Evolutionary conservation across 768 basidiomycete genomes (phyloP).

Genomic region (Saitozyma sp.): DNA sequence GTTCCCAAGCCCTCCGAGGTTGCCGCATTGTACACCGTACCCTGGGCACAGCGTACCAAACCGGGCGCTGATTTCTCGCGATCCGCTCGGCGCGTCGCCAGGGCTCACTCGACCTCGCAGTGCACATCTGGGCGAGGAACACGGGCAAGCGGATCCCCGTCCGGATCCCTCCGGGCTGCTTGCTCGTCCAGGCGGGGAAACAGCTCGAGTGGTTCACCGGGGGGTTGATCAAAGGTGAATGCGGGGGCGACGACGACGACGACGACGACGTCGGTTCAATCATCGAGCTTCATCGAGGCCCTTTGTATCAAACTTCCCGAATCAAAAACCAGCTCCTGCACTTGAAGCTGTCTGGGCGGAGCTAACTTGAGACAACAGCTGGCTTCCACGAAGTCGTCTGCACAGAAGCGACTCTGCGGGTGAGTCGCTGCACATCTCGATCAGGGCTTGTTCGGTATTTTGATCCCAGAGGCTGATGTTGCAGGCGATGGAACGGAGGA

Average conservation of each 20-base stretch:
- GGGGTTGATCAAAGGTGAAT: constrained; percentile 66
- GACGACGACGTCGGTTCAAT: no score
- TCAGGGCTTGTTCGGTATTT: no score
- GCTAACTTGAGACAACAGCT: constrained; percentile 54
- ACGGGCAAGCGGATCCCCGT: constrained; percentile 86
- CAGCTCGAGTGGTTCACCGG: constrained; percentile 79
- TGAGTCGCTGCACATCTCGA: constrained; percentile 47
- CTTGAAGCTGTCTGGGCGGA: background rate
- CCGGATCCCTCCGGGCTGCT: constrained; percentile 74
- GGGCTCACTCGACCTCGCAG: constrained; percentile 43
- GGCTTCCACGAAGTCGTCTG: constrained; percentile 95
- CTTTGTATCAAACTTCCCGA: no score
- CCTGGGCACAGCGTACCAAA: no score
- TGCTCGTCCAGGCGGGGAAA: constrained; percentile 93
- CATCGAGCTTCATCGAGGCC: no score
- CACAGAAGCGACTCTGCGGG: constrained; percentile 72
- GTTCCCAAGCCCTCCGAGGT: no score
- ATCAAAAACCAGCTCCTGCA: no score
- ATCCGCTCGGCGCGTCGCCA: no score
- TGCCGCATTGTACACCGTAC: no score
- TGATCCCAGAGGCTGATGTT: background rate
- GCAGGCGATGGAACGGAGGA: constrained; percentile 67
- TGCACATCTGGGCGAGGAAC: constrained; percentile 94
- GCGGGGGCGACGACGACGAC: no score
- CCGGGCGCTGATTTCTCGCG: no score